Conservation (phyloP, 1,284 basidiomycete genomes). For the Schizophyllum commune region DNA sequence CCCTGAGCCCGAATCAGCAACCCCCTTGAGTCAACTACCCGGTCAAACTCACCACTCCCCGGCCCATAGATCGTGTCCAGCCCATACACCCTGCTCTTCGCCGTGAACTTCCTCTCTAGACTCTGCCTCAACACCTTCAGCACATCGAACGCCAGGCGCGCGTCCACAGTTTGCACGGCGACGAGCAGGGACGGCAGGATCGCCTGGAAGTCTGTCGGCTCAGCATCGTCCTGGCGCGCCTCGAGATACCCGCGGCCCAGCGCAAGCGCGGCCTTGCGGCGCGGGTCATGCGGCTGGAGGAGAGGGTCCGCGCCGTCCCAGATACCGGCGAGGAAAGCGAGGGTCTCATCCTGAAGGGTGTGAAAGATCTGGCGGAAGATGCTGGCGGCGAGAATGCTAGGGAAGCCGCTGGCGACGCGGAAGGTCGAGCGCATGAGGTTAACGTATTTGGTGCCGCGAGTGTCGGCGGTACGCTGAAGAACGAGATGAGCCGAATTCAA, state of each 20-base stretch:
- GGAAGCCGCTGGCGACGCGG: constrained; percentile 47
- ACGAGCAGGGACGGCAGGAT: constrained; percentile 74
- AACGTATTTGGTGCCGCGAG: constrained; percentile 37
- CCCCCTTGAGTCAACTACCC: too few species aligned
- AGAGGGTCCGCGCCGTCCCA: constrained; percentile 36
- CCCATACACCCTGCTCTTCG: constrained; percentile 55
- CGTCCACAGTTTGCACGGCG: constrained; percentile 37
- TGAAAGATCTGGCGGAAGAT: constrained; percentile 64
- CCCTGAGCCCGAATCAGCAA: constrained; percentile 26
- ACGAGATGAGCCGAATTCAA: constrained; percentile 9
- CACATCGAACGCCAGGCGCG: neutral
- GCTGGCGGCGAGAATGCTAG: constrained; percentile 39
- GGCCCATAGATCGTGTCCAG: constrained; percentile 78
- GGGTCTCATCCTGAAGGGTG: constrained; percentile 59
- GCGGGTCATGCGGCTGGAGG: constrained; percentile 18
- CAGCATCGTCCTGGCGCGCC: constrained; percentile 46
- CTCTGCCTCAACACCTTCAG: neutral
- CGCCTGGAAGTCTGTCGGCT: constrained; percentile 78
- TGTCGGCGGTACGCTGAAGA: constrained; percentile 17
- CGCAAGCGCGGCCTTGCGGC: constrained; percentile 40
- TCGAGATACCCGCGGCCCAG: constrained; percentile 76
- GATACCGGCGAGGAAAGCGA: constrained; percentile 76
- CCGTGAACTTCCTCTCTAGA: neutral
- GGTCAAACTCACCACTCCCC: constrained; percentile 36
- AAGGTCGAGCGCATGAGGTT: constrained; percentile 56